These are phyloP conservation scores for Proliferodiscus dingleyae DNA, from an alignment of 2,329 filamentous ascomycete genomes.

Conservation along the genomic window DNA sequence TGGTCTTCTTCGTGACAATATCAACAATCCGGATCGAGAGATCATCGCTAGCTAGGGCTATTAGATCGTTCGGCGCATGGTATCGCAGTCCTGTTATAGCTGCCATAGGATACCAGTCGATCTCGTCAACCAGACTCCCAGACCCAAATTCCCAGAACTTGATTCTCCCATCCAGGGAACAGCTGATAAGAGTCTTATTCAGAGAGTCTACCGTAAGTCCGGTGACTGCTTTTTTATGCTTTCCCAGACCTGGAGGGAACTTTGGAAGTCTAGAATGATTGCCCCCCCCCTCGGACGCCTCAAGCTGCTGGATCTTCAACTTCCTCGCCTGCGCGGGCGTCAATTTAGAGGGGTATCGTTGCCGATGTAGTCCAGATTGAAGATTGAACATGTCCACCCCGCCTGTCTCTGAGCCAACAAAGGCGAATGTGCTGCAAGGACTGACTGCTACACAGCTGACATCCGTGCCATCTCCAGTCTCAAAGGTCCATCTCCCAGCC, in stretches of 20 bases:
- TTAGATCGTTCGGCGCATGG: constrained; percentile 75
- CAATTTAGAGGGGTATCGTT: constrained; percentile 76
- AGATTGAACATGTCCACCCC: constrained; percentile 94
- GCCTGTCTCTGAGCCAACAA: constrained; percentile 79
- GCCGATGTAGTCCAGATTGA: constrained; percentile 84
- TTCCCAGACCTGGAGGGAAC: constrained; percentile 49
- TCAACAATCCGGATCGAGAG: constrained; percentile 84
- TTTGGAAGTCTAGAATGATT: constrained; percentile 13
- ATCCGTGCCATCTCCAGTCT: constrained; percentile 76
- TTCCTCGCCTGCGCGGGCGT: constrained; percentile 75
- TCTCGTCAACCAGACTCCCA: constrained; percentile 71
- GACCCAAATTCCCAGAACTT: constrained; percentile 98
- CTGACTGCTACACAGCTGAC: constrained; percentile 86
- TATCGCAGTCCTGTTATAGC: constrained; percentile 74
- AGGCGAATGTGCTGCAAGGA: constrained; percentile 86
- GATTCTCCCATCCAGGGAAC: constrained; percentile 82
- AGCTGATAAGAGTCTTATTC: constrained; percentile 81
- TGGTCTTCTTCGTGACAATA: constrained; percentile 81
- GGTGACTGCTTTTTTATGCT: constrained; percentile 77
- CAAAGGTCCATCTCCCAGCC: constrained; percentile 88
- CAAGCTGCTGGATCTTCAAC: constrained; percentile 59
- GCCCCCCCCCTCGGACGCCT: constrained; percentile 27
- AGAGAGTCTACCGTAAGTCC: constrained; percentile 85
- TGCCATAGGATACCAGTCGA: constrained; percentile 77
- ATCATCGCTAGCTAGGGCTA: constrained; percentile 87